A percentile compares a stretch with the other conserved stretches of the same genome.
These are phyloP conservation scores for Ophiostoma perfectum DNA, from an alignment of 2,329 filamentous ascomycete genomes.

Conservation along the genomic window DNA sequence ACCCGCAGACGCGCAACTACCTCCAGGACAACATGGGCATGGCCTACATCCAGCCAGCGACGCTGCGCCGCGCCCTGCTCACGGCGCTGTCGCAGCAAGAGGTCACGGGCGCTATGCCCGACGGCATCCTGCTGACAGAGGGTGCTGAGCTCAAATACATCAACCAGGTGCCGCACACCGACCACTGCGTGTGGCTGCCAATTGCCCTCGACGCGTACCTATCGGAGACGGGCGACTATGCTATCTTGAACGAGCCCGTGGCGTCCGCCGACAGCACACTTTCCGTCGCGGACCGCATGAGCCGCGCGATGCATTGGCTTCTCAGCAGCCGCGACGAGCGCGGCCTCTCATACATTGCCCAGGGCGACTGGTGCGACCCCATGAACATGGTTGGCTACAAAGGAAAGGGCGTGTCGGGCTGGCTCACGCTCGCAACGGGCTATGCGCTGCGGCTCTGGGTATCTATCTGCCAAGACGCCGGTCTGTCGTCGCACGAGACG, in stretches of 20 bases:
- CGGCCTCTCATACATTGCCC: conserved; percentile 52
- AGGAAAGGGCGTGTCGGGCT: conserved; percentile 52
- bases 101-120: conserved; percentile 51
- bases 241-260: background rate
- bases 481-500: background rate
- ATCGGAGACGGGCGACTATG: conserved; percentile 48
- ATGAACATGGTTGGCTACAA: conserved; percentile 60
- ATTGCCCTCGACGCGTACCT: conserved; percentile 52
- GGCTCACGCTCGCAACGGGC: conserved; percentile 52
- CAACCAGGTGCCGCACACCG: conserved; percentile 56
- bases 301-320: conserved; percentile 54
- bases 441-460: conserved; percentile 52
- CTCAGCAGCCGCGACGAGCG: conserved; percentile 46
- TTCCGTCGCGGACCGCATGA: conserved; percentile 51
- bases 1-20: conserved; percentile 56
- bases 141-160: conserved; percentile 56
- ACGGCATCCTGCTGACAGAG: conserved; percentile 49
- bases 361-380: conserved; percentile 57
- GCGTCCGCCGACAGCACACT: conserved; percentile 33
- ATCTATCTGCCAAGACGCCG: conserved; percentile 41
- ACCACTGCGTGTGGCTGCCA: conserved; percentile 55
- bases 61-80: conserved; percentile 45
- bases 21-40: conserved; percentile 58
- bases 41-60: conserved; percentile 49
- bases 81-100: conserved; percentile 50